Evolutionary conservation across 192 early-diverging fungal genomes (phyloP), one percentile per base, ranked within the genome.

Genomic region (Chytriomyces confervae): DNA sequence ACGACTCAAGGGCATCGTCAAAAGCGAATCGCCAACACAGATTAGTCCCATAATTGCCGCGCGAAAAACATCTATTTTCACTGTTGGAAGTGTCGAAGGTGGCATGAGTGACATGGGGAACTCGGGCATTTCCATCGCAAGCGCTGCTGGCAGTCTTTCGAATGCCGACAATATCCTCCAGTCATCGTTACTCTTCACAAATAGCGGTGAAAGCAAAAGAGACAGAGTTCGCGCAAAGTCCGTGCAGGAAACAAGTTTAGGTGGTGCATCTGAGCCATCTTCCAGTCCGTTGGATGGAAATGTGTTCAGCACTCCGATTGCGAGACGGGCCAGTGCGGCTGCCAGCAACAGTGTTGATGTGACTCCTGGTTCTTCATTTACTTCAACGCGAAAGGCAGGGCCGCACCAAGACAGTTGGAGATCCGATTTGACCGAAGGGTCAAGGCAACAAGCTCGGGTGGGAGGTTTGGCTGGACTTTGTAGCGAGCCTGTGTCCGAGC

Each of bases 41-140:
- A 36, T 36, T 36, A 36, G 36, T 36, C 36, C 36, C 36, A 57
- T 20, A 0, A 57, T 57, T 57, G 53, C 36, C 3, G 18, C 63
- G n/a, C 63, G 63, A 0, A 45, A 29, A 48, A 43, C 62, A 27
- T 76, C 74, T 7, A 76, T 76, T 50, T 76, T 76, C 61, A 76
- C 64, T 6, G 74, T 76, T 51, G 74, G 74, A 5, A 62, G 61
- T 36, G 50, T 66, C 9, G 74, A 64, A 50, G 18, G 49, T n/a
- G 23, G 53, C 53, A 13, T 57, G 16, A 57, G 53, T 20, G 53
- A 57, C 53, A 13, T 57, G 16, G 53, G 53, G 13, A 57, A 13
- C 53, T 57, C 53, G 2, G 36, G 36, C 36, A 36, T 36, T 36
- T 36, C 36, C 36, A 36, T 36, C 53, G 13, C 53, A 57, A 13